Base-by-base conservation (phyloP, 176 grass and related monocot species). In the Musa beccarii region DNA sequence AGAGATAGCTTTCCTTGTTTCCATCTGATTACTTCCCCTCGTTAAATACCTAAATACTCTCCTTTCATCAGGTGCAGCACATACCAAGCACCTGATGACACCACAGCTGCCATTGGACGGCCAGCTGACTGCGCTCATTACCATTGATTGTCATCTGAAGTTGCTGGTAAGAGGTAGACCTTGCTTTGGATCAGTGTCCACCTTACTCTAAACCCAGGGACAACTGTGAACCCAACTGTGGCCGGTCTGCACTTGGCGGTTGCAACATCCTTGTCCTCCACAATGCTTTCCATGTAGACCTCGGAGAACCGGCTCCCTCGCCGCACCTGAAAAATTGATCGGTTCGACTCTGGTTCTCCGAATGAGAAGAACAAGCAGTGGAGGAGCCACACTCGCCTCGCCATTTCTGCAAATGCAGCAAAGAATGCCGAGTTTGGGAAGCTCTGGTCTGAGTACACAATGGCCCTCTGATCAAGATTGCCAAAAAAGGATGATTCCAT, bases 401-500 rank as follows among this genome's bases (percentile, higher is more conserved):
- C 88, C 90, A 93, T 93, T 80, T 98, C 94, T 0, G 84, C 75
- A 22, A 93, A 98, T 8, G 80, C 82, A 1, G 82, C 74, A 79
- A 98, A 98, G 81, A 91, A 98, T 50, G 79, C 24, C 66, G 90
- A 91, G 66, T 98, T 84, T 8, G 94, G 94, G 75, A 98, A 91
- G 0, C 90, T 86, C 0, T 79, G 90, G 0, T 88, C 90, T 1
- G 82, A 82, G 81, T 90, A 93, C 19, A 98, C 85, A 20, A 98
- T 84, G 68, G 88, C 86, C 53, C 94, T 84, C 72, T 98, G 94
- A 53, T 98, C 88, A 29, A 91, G 90, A 49, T 85, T 52, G 22
- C 90, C 90, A 53, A 93, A 98, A 85, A 98, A 98, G 0, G 90
- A 87, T 8, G 84, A 72, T 82, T 98, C 94, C 94, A 98, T 98